phyloP scores from a whole-genome alignment of 2,329 filamentous ascomycete genomes.

The Pyrenochaeta sp. region DNA sequence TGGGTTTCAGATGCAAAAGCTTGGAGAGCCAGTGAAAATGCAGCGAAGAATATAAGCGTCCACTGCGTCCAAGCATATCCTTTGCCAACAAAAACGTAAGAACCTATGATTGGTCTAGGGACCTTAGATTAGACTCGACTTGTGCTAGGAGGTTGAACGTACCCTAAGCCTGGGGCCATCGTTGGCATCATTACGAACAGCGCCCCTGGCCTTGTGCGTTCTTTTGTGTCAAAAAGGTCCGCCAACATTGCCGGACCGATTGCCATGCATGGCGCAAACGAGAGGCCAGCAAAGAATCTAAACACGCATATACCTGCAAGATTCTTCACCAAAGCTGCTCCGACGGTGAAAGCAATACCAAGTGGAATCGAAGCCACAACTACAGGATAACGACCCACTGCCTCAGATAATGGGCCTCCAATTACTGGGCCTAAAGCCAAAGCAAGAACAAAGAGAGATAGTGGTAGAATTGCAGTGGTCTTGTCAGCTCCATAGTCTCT shows the following conservation, averaged over 20 bases:
- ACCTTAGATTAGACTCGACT: too few relatives aligned
- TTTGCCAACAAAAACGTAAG: conserved; percentile 45
- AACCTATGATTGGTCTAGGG: conserved; percentile 48
- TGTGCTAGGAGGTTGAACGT: background rate
- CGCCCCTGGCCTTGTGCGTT: conserved; percentile 32
- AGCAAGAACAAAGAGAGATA: conserved; percentile 66
- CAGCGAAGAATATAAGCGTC: conserved; percentile 50
- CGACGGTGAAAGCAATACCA: conserved; percentile 61
- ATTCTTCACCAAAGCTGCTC: conserved; percentile 62
- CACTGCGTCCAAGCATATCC: conserved; percentile 52
- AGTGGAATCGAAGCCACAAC: conserved; percentile 71
- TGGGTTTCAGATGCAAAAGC: conserved; percentile 61
- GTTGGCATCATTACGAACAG: conserved; percentile 45
- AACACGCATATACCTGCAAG: conserved; percentile 73
- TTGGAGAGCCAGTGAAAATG: conserved; percentile 42
- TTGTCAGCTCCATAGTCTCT: too few relatives aligned
- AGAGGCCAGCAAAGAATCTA: conserved; percentile 57
- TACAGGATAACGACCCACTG: conserved; percentile 65
- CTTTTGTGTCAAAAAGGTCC: conserved; percentile 38
- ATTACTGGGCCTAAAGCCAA: conserved; percentile 65
- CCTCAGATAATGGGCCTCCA: conserved; percentile 65
- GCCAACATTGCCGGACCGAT: conserved; percentile 46
- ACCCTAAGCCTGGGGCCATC: conserved; percentile 32
- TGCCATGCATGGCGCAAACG: conserved; percentile 35
- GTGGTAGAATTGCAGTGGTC: conserved; percentile 22